Conservation (phyloP, 192 early-diverging fungal species). For the Coemansia guatemalensis region DNA sequence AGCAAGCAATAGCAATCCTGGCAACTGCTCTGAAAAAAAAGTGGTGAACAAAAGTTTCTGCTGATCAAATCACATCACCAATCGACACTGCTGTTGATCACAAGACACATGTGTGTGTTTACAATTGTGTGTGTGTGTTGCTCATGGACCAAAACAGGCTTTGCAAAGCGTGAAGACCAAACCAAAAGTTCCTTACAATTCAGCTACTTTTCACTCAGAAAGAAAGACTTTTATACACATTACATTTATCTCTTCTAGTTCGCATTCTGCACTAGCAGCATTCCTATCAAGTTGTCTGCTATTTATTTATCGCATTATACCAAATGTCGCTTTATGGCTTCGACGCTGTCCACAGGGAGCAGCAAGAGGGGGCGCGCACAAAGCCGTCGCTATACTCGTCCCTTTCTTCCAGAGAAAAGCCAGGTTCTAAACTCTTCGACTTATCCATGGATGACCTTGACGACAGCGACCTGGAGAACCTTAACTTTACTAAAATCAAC, state of each 20-base stretch:
- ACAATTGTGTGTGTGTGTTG: not conserved
- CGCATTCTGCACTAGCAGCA: not conserved
- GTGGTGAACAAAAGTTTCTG: not conserved
- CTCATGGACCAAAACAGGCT: not conserved
- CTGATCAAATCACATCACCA: constrained; percentile 2
- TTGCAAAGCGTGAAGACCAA: not conserved
- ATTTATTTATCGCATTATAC: not conserved
- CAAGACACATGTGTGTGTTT: not conserved
- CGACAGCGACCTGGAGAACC: constrained; percentile 48
- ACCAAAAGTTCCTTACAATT: not conserved
- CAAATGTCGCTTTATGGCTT: constrained; percentile 33
- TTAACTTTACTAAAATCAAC: constrained; percentile 20
- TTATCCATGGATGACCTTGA: constrained; percentile 35
- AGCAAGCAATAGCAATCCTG: not conserved
- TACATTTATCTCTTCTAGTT: constrained; percentile 5
- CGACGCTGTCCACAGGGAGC: constrained; percentile 2
- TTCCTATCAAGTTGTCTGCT: not conserved
- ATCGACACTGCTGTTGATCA: not conserved
- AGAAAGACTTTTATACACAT: not conserved
- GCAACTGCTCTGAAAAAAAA: constrained; percentile 1
- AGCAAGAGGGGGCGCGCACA: constrained; percentile 7
- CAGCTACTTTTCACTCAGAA: not conserved
- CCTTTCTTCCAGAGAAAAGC: constrained; percentile 2
- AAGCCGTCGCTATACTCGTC: constrained; percentile 23
- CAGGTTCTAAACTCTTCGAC: constrained; percentile 20